Conservation (phyloP, 192 early-diverging fungal genomes). For the Gaertneriomyces sp. region DNA sequence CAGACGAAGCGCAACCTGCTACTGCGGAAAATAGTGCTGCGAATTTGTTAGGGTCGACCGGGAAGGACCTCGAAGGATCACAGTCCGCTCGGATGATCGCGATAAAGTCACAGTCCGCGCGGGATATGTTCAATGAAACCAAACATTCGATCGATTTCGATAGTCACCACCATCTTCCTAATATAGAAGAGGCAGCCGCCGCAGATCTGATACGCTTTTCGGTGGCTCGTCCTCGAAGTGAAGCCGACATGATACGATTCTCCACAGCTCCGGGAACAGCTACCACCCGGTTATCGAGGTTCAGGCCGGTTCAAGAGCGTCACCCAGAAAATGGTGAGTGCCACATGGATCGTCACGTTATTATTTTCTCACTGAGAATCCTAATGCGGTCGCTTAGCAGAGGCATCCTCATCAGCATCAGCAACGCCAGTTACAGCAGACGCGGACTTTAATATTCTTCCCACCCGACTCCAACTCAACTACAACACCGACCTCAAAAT, state of each 20-base stretch:
- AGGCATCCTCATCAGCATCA: not conserved
- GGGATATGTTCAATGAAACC: not conserved
- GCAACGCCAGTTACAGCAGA: not conserved
- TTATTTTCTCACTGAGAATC: not conserved
- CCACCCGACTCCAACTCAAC: slow-evolving; percentile 22
- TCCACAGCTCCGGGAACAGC: not conserved
- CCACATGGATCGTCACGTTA: not conserved
- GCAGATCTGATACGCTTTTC: too few species aligned
- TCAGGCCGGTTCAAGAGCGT: not conserved
- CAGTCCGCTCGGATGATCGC: not conserved
- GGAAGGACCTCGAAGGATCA: not conserved
- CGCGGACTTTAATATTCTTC: not conserved
- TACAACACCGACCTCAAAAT: slow-evolving; percentile 25
- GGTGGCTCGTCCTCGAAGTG: not conserved
- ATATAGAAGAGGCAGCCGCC: too few species aligned
- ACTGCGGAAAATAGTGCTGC: not conserved
- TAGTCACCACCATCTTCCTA: not conserved
- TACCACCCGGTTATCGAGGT: not conserved
- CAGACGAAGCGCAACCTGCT: not conserved
- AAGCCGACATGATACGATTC: slow-evolving; percentile 10
- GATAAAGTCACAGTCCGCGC: not conserved
- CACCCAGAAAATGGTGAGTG: not conserved
- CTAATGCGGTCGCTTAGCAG: not conserved
- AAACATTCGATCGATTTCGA: not conserved
- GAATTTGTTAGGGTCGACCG: not conserved